Evolutionary conservation across 805 yeast genomes (phyloP).

Genomic region (Candida railenensis): DNA sequence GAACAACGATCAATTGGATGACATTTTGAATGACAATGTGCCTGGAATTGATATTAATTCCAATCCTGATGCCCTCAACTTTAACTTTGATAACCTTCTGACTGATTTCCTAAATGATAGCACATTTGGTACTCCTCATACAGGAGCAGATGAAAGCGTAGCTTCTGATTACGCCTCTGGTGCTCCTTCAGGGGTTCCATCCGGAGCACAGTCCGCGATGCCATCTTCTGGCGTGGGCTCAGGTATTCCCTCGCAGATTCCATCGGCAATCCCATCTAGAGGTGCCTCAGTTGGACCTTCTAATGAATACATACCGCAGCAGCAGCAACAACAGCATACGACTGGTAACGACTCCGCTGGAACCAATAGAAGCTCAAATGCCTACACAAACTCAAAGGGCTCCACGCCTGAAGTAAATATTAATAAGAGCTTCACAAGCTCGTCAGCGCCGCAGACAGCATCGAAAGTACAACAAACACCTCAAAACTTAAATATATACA

Average conservation of each 20-base stretch:
- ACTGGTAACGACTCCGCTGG: not conserved
- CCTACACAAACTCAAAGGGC: not conserved
- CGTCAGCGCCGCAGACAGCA: not conserved
- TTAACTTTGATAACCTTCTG: slow-evolving; percentile 21
- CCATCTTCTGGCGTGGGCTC: not conserved
- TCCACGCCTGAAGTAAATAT: not conserved
- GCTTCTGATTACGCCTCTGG: not conserved
- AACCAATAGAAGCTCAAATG: not conserved
- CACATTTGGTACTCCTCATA: not conserved
- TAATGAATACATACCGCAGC: not conserved
- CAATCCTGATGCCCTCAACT: slow-evolving; percentile 9
- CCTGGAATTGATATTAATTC: slow-evolving; percentile 14
- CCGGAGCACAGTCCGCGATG: not conserved
- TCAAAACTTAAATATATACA: slow-evolving; percentile 1
- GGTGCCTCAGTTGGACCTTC: not conserved
- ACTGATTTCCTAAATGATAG: slow-evolving; percentile 14
- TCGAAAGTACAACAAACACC: not conserved
- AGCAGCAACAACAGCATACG: not conserved
- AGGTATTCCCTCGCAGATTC: not conserved
- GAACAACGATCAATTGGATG: slow-evolving; percentile 20
- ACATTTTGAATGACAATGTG: slow-evolving; percentile 20
- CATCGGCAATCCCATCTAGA: not conserved
- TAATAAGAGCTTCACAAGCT: not conserved
- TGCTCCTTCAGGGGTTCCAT: not conserved
- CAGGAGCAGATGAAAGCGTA: not conserved